Evolutionary conservation across 768 basidiomycete genomes (phyloP), one percentile per base, ranked within the genome.

Genomic region (Amyloporia xantha): DNA sequence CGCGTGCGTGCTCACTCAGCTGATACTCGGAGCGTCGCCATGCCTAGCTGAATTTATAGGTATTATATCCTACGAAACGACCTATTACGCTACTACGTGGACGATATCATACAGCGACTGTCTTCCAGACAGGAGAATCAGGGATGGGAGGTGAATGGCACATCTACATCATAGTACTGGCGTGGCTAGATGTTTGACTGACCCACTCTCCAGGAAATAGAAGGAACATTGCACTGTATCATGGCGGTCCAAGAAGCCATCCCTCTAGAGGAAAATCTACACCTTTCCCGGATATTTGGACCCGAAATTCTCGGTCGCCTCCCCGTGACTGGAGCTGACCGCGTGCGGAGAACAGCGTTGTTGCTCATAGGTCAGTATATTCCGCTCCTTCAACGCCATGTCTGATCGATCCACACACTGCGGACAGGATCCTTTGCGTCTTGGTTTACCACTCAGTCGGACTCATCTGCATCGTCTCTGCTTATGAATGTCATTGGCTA

Each of bases 161-260:
- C n/a, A n/a, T n/a, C n/a, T n/a, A n/a, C n/a, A n/a, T 44, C 6
- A n/a, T 47, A n/a, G 9, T 21, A 6, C 17, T 27, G 20, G 3
- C 20, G 6, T 21, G 44, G 13, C 11, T 19, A 19, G 6, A 3
- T 10, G 17, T 45, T 39, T 10, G 4, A 35, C 33, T 23, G 7
- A 30, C 21, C 4, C 4, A 24, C 13, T 9, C 17, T 9, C 0
- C 54, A 95, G 90, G 84, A 89, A 51, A 76, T 92, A 33, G 94
- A 97, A 66, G 87, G 87, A 2, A 84, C 84, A 0, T 64, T 97
- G 5, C 89, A 94, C 60, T 93, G 89, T 59, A 74, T 95, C 33
- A 82, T 84, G 70, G 85, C 85, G 5, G 74, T 92, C 7, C 89
- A 94, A 58, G 94, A 97, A 71, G 91, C 91, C 1, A 73, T 94